Conservation (phyloP, 345 rosid species). For the Erucastrum elatum region DNA sequence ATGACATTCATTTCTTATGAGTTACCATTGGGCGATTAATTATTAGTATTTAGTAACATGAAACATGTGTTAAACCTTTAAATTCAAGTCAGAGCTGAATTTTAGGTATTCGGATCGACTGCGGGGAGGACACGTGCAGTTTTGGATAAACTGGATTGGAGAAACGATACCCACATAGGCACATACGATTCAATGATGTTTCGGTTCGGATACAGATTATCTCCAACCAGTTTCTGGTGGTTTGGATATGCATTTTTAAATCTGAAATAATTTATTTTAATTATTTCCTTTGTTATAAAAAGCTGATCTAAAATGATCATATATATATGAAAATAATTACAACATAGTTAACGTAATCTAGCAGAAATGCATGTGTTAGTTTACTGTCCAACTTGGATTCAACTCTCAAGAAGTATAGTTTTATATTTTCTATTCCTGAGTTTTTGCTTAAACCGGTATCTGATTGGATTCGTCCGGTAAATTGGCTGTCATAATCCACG, state of each 20-base stretch:
- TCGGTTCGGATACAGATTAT: not conserved
- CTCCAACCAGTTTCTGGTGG: not conserved
- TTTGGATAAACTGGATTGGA: not conserved
- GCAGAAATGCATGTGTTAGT: not conserved
- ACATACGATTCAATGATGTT: not conserved
- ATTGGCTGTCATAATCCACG: too few relatives aligned
- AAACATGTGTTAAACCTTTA: not conserved
- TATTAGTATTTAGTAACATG: not conserved
- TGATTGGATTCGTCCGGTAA: not conserved
- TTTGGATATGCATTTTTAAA: not conserved
- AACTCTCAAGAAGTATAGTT: not conserved
- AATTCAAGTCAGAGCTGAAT: not conserved
- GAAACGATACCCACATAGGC: not conserved
- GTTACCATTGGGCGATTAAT: not conserved
- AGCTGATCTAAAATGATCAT: too few relatives aligned
- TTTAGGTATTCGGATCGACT: not conserved
- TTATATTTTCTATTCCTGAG: not conserved
- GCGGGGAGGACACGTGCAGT: not conserved
- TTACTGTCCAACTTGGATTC: not conserved
- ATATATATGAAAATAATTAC: not conserved
- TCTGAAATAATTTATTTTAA: not conserved
- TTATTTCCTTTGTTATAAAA: too few relatives aligned
- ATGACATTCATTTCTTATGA: not conserved
- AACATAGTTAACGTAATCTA: not conserved
- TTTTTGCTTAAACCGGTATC: not conserved